phyloP scores from a whole-genome alignment of 75 land plant genomes.

The Chamaecyparis obtusa region DNA sequence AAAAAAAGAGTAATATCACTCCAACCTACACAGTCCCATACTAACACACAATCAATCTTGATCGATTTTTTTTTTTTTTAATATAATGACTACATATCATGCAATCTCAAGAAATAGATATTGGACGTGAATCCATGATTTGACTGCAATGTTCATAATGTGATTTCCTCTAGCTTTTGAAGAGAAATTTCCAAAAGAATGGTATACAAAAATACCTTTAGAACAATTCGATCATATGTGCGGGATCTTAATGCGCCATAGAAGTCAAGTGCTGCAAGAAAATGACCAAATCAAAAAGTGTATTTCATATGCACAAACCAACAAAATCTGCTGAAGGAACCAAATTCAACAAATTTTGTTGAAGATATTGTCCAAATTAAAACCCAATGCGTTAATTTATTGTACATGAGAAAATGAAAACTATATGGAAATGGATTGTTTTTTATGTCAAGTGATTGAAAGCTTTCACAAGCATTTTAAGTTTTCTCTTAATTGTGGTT shows the following conservation, averaged over 20 bases:
- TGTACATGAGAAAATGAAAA: not conserved
- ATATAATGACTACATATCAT: not conserved
- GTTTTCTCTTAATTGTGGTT: too few relatives aligned
- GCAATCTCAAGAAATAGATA: not conserved
- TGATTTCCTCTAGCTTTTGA: not conserved
- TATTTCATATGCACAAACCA: not conserved
- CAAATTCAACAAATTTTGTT: not conserved
- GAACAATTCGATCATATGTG: conserved; percentile 71
- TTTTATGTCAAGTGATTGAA: not conserved
- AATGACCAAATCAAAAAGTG: not conserved
- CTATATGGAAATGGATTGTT: not conserved
- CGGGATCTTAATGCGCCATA: conserved; percentile 93
- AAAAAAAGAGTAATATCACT: too few relatives aligned
- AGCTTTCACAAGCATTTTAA: too few relatives aligned
- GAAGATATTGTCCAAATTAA: not conserved
- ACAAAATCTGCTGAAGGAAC: not conserved
- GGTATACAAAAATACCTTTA: conserved; percentile 49
- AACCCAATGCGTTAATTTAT: not conserved
- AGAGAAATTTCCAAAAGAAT: not conserved
- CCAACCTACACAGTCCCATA: not conserved
- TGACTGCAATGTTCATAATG: not conserved
- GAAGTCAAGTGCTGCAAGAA: conserved; percentile 82
- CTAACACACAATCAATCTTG: not conserved
- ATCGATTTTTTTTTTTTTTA: not conserved
- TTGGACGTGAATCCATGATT: not conserved